These are phyloP conservation scores for Aspergillus diversus DNA, from an alignment of 495 filamentous ascomycete species.

Conservation along the genomic window DNA sequence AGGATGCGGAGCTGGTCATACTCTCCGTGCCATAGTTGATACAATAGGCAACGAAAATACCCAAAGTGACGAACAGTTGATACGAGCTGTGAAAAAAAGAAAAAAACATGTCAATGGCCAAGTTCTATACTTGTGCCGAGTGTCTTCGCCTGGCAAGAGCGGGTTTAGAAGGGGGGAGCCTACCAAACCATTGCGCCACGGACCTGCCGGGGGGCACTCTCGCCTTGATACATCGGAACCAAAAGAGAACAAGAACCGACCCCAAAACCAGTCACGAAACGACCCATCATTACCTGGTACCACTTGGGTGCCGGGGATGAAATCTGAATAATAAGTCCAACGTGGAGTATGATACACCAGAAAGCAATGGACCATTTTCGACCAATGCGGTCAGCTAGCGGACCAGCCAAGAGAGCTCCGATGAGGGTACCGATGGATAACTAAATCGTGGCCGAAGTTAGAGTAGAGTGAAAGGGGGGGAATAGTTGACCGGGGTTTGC, in stretches of 20 bases:
- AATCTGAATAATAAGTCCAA: conserved; percentile 69
- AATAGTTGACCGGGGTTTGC: background rate
- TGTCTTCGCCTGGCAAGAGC: background rate
- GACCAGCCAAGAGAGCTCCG: conserved; percentile 63
- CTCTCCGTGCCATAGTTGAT: conserved; percentile 76
- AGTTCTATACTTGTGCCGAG: background rate
- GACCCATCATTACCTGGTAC: conserved; percentile 56
- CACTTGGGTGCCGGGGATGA: conserved; percentile 54
- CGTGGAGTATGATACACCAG: conserved; percentile 60
- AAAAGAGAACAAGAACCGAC: conserved; percentile 69
- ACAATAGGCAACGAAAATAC: conserved; percentile 78
- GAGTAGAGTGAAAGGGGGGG: background rate
- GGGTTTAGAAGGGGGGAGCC: background rate
- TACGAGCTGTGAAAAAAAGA: conserved; percentile 49
- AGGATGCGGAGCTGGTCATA: conserved; percentile 51
- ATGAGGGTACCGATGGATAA: conserved; percentile 68
- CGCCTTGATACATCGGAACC: conserved; percentile 74
- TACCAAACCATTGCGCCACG: conserved; percentile 66
- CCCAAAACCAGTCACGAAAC: conserved; percentile 63
- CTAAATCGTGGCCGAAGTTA: conserved; percentile 9
- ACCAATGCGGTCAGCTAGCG: conserved; percentile 55
- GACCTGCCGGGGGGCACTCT: conserved; percentile 65
- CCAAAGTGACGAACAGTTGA: conserved; percentile 85
- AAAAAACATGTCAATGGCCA: background rate
- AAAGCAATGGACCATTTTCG: conserved; percentile 54